phyloP scores from a whole-genome alignment of 1,284 basidiomycete species.

The Cryptococcus neoformans region DNA sequence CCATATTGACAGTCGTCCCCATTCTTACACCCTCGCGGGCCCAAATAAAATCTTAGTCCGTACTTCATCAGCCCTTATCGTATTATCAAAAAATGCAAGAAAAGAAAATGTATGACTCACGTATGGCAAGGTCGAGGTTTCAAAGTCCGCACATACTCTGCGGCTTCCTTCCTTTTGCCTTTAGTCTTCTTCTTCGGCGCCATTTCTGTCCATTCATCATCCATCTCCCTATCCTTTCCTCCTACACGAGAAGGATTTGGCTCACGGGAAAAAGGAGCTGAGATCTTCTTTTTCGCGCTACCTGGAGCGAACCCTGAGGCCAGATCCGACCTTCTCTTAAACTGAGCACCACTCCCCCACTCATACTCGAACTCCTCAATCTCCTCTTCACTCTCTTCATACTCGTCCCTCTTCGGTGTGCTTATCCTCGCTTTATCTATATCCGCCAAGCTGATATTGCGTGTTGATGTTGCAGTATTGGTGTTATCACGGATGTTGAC shows the following conservation, averaged over 20 bases:
- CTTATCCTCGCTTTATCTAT: too few relatives aligned
- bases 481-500: too few relatives aligned
- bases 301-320: background rate
- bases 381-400: too few relatives aligned
- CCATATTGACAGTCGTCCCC: conserved; percentile 35
- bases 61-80: background rate
- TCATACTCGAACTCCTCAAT: too few relatives aligned
- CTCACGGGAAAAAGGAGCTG: too few relatives aligned
- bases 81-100: background rate
- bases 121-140: conserved; percentile 34
- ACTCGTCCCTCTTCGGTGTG: too few relatives aligned
- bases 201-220: background rate
- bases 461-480: too few relatives aligned
- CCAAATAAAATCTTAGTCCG: background rate
- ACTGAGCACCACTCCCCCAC: too few relatives aligned
- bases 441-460: too few relatives aligned
- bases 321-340: background rate
- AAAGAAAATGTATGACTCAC: conserved; percentile 12
- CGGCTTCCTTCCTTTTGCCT: conserved; percentile 11
- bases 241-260: background rate
- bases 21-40: conserved; percentile 27
- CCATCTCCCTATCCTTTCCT: background rate
- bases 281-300: too few relatives aligned
- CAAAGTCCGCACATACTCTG: conserved; percentile 18
- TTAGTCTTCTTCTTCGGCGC: conserved; percentile 10